Evolutionary conservation across 306 rosid species (phyloP), one percentile per base, ranked within the genome.

Genomic region (Cucumis cinereus): DNA sequence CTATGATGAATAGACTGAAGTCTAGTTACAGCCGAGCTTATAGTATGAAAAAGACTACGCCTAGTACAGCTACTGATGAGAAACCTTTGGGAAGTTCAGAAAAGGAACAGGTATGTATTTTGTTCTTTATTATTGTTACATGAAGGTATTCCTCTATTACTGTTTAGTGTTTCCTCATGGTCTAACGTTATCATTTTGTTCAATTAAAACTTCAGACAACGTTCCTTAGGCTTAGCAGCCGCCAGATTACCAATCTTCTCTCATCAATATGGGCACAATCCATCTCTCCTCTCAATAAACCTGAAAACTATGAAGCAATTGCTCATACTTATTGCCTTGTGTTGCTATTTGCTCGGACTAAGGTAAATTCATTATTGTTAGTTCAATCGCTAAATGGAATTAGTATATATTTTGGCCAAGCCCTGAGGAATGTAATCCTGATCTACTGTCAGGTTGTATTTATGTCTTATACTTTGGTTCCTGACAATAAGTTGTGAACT

Each of bases 201-300:
- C 49, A 26, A 54, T 64, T 40, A 22, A 40, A 67, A 12, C 53
- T 20, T 78, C 81, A 83, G 86, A 80, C 81, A 63, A 63, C 78
- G 66, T 56, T 77, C 81, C 89, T 92, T 57, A 92, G 79, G 83
- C 83, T 92, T 73, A 90, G 89, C 55, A 85, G 79, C 73, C 94
- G 82, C 75, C 98, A 92, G 77, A 87, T 92, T 80, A 82, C 78
- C 74, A 87, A 81, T 78, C 64, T 92, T 78, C 83, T 90, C 75
- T 90, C 96, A 55, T 88, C 98, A 80, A 86, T 90, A 81, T 92
- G 98, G 98, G 87, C 83, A 70, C 96, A 90, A 77, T 87, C 93
- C 75, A 71, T 82, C 64, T 90, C 90, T 79, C 88, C 98, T 64
- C 81, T 60, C 78, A 92, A 92, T 85, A 73, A 78, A 77, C 96